phyloP scores from a whole-genome alignment of 2,329 filamentous ascomycete genomes.

The Pseudogymnoascus sp. region DNA sequence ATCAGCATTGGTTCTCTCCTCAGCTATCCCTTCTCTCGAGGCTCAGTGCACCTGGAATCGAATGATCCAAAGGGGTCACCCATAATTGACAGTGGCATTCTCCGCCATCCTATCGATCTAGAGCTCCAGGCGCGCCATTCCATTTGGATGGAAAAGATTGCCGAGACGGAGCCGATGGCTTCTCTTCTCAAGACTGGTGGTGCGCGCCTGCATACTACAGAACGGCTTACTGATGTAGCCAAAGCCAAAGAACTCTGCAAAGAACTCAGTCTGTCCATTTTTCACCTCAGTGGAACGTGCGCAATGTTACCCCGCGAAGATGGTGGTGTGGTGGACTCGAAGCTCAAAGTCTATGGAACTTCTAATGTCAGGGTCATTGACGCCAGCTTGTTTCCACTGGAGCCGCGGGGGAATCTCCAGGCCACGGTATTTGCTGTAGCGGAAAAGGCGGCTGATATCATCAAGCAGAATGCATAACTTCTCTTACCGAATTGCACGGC shows the following conservation, averaged over 20 bases:
- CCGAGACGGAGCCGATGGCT: constrained; percentile 25
- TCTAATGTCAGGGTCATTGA: constrained; percentile 1
- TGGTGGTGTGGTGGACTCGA: constrained; percentile 17
- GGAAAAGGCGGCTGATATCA: constrained; percentile 11
- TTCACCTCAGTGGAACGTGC: constrained; percentile 21
- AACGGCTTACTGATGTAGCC: neutral
- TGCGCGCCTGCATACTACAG: neutral
- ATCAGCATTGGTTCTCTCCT: constrained; percentile 29
- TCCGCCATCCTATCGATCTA: constrained; percentile 37
- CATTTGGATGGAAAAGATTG: constrained; percentile 29
- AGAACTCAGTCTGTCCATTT: constrained; percentile 13
- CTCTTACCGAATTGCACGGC: neutral
- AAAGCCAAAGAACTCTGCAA: constrained; percentile 13
- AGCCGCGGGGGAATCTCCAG: constrained; percentile 4
- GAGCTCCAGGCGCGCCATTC: constrained; percentile 33
- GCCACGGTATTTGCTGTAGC: constrained; percentile 8
- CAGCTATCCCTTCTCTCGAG: constrained; percentile 36
- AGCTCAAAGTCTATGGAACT: constrained; percentile 11
- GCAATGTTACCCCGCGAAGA: constrained; percentile 21
- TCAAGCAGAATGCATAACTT: constrained; percentile 1
- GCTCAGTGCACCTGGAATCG: constrained; percentile 35
- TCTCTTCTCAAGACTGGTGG: constrained; percentile 25
- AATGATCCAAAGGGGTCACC: constrained; percentile 30
- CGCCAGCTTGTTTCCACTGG: constrained; percentile 12
- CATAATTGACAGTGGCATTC: constrained; percentile 35